Evolutionary conservation across 768 basidiomycete genomes (phyloP).

Genomic region (Pleurotus djamor): DNA sequence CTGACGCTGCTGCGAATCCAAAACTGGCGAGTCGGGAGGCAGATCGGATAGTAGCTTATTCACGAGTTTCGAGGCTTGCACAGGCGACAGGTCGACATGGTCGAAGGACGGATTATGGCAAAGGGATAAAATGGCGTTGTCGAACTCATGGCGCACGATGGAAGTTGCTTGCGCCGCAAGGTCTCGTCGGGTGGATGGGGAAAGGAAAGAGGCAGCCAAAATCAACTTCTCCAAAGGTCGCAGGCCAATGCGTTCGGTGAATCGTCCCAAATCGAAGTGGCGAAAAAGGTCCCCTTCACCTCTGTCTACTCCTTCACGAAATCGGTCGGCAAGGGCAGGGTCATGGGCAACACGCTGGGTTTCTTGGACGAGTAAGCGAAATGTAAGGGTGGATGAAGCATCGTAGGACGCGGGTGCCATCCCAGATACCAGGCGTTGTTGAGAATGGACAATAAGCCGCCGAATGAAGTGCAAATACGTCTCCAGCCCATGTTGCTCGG

Average conservation of each 20-base stretch:
- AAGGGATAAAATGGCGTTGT: slow-evolving; percentile 71
- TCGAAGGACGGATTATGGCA: slow-evolving; percentile 84
- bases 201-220: slow-evolving; percentile 68
- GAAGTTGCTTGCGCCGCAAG: slow-evolving; percentile 61
- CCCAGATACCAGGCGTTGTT: slow-evolving; percentile 61
- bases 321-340: slow-evolving; percentile 87
- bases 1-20: slow-evolving; percentile 74
- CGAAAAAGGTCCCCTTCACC: slow-evolving; percentile 84
- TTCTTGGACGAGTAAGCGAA: slow-evolving; percentile 85
- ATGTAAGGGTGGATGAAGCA: slow-evolving; percentile 74
- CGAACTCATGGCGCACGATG: slow-evolving; percentile 76
- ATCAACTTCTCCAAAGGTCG: slow-evolving; percentile 79
- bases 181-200: slow-evolving; percentile 54
- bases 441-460: slow-evolving; percentile 88
- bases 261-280: slow-evolving; percentile 80
- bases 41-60: slow-evolving; percentile 75
- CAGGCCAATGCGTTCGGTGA: slow-evolving; percentile 78
- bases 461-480: slow-evolving; percentile 98
- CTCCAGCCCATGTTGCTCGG: slow-evolving; percentile 95
- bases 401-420: slow-evolving; percentile 67
- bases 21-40: slow-evolving; percentile 63
- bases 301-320: slow-evolving; percentile 86
- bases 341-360: slow-evolving; percentile 87
- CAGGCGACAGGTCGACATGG: slow-evolving; percentile 71
- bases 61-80: slow-evolving; percentile 77